Conservation (phyloP, 176 grass and related monocot species). For the Oropetium thomaeum region DNA sequence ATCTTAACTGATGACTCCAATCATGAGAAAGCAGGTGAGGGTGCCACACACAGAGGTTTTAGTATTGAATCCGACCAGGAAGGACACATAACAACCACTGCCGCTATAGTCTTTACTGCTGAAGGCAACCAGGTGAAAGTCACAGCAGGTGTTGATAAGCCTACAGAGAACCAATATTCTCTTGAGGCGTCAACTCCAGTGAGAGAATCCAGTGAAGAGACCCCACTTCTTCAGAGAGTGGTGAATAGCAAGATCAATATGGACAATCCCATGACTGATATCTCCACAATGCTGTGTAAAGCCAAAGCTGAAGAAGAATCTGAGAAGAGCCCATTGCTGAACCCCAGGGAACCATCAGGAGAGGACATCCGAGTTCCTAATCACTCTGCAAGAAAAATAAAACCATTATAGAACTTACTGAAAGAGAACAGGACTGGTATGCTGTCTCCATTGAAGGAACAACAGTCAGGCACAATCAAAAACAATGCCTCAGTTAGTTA, state of each 20-base stretch:
- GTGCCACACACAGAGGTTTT: not conserved
- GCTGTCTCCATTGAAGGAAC: slow-evolving; percentile 24
- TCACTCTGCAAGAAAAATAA: slow-evolving; percentile 32
- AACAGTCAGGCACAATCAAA: not conserved
- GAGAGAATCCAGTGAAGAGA: slow-evolving; percentile 30
- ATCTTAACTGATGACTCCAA: not conserved
- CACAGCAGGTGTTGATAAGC: not conserved
- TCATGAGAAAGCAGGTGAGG: slow-evolving; percentile 17
- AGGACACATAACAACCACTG: not conserved
- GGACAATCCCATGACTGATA: not conserved
- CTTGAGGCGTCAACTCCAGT: slow-evolving; percentile 4
- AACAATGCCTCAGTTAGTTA: slow-evolving; percentile 10
- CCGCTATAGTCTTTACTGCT: not conserved
- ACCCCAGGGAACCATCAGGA: slow-evolving; percentile 31
- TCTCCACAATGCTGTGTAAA: slow-evolving; percentile 9
- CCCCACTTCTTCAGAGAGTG: slow-evolving; percentile 21
- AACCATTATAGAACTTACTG: slow-evolving; percentile 42
- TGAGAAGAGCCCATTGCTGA: slow-evolving; percentile 34
- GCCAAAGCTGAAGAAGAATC: slow-evolving; percentile 27
- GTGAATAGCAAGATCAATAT: slow-evolving; percentile 13
- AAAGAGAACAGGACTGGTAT: slow-evolving; percentile 15
- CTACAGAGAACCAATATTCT: slow-evolving; percentile 16
- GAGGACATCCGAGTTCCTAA: slow-evolving; percentile 19
- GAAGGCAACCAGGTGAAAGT: slow-evolving; percentile 6
- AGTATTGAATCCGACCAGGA: slow-evolving; percentile 27